Base-by-base conservation (phyloP, 1,284 basidiomycete genomes). In the Fomitiporia mediterranea region DNA sequence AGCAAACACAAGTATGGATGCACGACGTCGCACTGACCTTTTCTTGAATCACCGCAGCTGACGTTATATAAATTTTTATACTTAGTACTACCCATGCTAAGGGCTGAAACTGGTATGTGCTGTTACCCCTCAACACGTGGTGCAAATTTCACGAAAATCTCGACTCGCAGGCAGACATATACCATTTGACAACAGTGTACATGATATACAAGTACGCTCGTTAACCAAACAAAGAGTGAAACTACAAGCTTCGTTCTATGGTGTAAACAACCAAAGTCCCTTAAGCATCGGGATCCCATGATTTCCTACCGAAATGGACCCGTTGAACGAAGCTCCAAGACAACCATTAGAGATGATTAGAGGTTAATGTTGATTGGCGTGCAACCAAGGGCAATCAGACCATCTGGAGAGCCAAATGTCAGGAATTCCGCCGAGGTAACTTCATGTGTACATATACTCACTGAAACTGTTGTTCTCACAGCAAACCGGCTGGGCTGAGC, bases 341-440 rank as follows among this genome's bases (percentile, higher is more conserved):
- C n/a, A n/a, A 40, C 19, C 15, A n/a, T 46, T 7, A 27, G 25
- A 27, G 23, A 27, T 27, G 19, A 15, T 54, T 35, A 53, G 58
- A 70, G 34, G 15, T 57, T 55, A 53, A 67, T 13, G 58, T 66
- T 69, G 53, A 70, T 51, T 6, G 68, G 65, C 17, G 53, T 60
- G 62, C 69, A 71, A 9, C 67, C 70, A 49, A 67, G 8, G 47
- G 63, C 59, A 51, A 70, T 51, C 25, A 67, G 34, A 28, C 69
- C 69, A 32, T 63, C 69, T 70, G 25, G 21, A 13, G 15, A 19
- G 4, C 1, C 17, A 37, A 34, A 8, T 3, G 21, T 32, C 35
- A 34, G 25, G 25, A 17, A 23, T 15, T 17, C 5, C n/a, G 25
- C 21, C n/a, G 17, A 30, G 4, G 28, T 8, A 4, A 53, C 15